Evolutionary conservation across 192 early-diverging fungal genomes (phyloP).

Genomic region (Diversispora epigaea): DNA sequence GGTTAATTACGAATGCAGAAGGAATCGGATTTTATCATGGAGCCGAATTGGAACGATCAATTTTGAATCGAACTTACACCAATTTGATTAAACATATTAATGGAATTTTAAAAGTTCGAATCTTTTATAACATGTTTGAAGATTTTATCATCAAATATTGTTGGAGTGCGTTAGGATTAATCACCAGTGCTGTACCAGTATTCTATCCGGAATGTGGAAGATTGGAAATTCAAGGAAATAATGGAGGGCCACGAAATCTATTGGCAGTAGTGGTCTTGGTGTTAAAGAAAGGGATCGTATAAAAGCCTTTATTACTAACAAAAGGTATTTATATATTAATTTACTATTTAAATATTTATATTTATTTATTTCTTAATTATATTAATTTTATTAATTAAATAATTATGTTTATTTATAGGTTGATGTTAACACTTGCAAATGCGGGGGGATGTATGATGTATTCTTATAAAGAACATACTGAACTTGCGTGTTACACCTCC

Average conservation of each 20-base stretch:
- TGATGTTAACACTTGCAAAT: slow-evolving; percentile 86
- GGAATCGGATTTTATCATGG: slow-evolving; percentile 94
- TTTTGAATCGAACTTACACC: slow-evolving; percentile 74
- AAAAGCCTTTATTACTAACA: slow-evolving; percentile 88
- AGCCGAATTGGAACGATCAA: slow-evolving; percentile 79
- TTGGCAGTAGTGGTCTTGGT: background rate
- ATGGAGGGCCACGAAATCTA: too few species aligned
- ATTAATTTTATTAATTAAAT: background rate
- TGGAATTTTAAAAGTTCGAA: slow-evolving; percentile 79
- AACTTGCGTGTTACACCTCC: slow-evolving; percentile 85
- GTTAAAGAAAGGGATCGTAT: slow-evolving; percentile 57
- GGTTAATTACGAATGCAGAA: slow-evolving; percentile 95
- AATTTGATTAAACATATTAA: slow-evolving; percentile 84
- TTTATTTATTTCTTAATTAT: slow-evolving; percentile 18
- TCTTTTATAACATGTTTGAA: slow-evolving; percentile 91
- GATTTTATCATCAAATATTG: slow-evolving; percentile 97
- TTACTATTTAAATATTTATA: background rate
- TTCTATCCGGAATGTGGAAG: slow-evolving; percentile 67
- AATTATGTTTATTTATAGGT: slow-evolving; percentile 55
- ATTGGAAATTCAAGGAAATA: slow-evolving; percentile 37
- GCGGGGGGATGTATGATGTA: slow-evolving; percentile 97
- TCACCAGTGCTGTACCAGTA: slow-evolving; percentile 83
- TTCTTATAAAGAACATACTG: slow-evolving; percentile 89
- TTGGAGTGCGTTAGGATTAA: slow-evolving; percentile 89
- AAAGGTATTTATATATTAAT: slow-evolving; percentile 46